Evolutionary conservation across 805 yeast genomes (phyloP), one percentile per base, ranked within the genome.

Genomic region (Metschnikowia cerradonensis): DNA sequence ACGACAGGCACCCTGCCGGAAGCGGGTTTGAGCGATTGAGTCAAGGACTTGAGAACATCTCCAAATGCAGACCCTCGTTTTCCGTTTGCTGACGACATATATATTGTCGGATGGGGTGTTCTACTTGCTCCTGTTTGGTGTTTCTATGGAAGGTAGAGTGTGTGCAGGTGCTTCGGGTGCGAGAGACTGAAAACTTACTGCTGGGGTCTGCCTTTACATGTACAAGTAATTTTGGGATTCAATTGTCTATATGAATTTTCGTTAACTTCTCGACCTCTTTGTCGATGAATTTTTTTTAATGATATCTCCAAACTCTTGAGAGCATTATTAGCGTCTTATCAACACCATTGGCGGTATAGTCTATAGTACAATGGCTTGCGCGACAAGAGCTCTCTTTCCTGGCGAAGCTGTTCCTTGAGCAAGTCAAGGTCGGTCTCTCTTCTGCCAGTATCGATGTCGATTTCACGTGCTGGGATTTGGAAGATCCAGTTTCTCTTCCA

Each of bases 401-500:
- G 58, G 39, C 58, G 54, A 19, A 59, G 46, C 53, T 68, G 72
- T 61, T 78, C 83, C 55, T 68, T 73, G 50, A 83, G 62, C 44
- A 79, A 65, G 35, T 83, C 87, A 52, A 81, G 57, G 60, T 84
- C 88, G 22, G 77, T 57, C 41, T 78, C 81, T 56, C 86, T 76
- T 64, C 87, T 78, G 48, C 90, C 90, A 45, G 81, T 72, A 60
- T 80, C 85, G 39, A 84, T 63, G 57, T 83, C 87, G 58, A 84
- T 78, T 33, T 80, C 78, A 41, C 64, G 58, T 33, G 79, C 71
- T 43, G 72, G 71, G 51, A 77, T 65, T 59, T 73, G 75, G 15
- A 71, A 61, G 31, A 62, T 64, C 76, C 78, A 77, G 54, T 76
- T 76, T 53, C 66, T 75, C 52, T 69, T 71, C 75, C 76, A 78